A percentile compares a stretch with the other conserved stretches of the same genome.
phyloP scores from a whole-genome alignment of 495 filamentous ascomycete species.

The Patellaria atrata region DNA sequence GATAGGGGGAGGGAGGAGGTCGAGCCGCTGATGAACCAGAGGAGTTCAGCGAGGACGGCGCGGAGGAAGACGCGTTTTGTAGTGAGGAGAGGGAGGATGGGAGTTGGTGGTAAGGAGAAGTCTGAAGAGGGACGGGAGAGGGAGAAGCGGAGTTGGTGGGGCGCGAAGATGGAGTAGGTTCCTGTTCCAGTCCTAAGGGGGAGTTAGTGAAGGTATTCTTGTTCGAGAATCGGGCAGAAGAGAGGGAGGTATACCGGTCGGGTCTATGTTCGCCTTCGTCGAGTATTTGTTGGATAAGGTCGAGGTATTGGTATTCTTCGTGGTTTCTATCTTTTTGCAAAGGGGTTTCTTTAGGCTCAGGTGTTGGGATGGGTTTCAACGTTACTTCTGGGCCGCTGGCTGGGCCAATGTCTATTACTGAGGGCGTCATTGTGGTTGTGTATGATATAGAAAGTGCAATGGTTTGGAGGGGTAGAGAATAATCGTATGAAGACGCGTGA shows the following conservation, averaged over 20 bases:
- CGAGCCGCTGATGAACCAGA: conserved; percentile 83
- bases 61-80: conserved; percentile 93
- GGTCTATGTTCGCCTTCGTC: conserved; percentile 63
- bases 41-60: conserved; percentile 81
- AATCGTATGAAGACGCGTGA: background rate
- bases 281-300: conserved; percentile 54
- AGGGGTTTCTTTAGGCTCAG: background rate
- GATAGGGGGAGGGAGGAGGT: conserved; percentile 66
- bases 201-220: conserved; percentile 31
- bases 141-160: conserved; percentile 68
- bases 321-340: conserved; percentile 16
- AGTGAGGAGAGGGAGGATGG: conserved; percentile 79
- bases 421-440: conserved; percentile 6
- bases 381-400: background rate
- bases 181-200: conserved; percentile 93
- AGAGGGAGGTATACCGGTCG: conserved; percentile 39
- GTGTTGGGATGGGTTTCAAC: background rate
- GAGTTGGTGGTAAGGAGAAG: conserved; percentile 24
- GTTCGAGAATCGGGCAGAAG: background rate
- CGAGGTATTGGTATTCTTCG: conserved; percentile 31
- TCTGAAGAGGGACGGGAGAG: conserved; percentile 45
- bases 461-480: background rate
- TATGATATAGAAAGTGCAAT: background rate
- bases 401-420: too few species aligned
- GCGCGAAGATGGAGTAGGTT: conserved; percentile 77